A percentile compares a stretch with the other conserved stretches of the same genome.
Conservation (phyloP, 768 basidiomycete genomes). For the Pleurotus citrinopileatus region DNA sequence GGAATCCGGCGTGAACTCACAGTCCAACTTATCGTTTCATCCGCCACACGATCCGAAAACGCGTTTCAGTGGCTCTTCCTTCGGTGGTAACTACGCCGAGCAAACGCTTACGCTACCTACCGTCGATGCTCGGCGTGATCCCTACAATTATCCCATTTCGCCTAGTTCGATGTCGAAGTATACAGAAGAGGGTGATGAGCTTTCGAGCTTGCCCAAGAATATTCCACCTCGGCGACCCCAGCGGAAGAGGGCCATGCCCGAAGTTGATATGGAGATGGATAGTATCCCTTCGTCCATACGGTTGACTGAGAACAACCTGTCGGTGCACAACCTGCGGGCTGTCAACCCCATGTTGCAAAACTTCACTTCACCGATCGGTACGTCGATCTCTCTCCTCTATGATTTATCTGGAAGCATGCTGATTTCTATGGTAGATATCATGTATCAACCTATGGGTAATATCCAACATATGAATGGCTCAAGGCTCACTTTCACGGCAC, state of each 20-base stretch:
- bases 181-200: constrained; percentile 28
- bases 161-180: constrained; percentile 21
- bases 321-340: constrained; percentile 37
- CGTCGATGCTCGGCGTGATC: constrained; percentile 1
- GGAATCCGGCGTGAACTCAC: constrained; percentile 18
- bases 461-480: constrained; percentile 16
- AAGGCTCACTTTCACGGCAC: constrained; percentile 31
- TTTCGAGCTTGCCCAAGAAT: constrained; percentile 12
- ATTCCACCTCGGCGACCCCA: constrained; percentile 36
- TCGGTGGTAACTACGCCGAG: constrained; percentile 8
- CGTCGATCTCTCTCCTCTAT: constrained; percentile 16
- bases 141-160: neutral
- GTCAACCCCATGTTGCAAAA: constrained; percentile 56
- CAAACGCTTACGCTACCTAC: neutral
- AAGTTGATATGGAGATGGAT: constrained; percentile 33
- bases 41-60: neutral
- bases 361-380: constrained; percentile 72
- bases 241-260: constrained; percentile 27
- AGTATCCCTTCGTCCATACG: constrained; percentile 18
- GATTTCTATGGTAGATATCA: constrained; percentile 20
- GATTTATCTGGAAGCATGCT: neutral
- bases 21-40: constrained; percentile 7
- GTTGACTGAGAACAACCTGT: constrained; percentile 42
- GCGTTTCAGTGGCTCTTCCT: constrained; percentile 4
- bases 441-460: constrained; percentile 17